Evolutionary conservation across 768 basidiomycete genomes (phyloP), one percentile per base, ranked within the genome.

Genomic region (Exsudoporus frostii): DNA sequence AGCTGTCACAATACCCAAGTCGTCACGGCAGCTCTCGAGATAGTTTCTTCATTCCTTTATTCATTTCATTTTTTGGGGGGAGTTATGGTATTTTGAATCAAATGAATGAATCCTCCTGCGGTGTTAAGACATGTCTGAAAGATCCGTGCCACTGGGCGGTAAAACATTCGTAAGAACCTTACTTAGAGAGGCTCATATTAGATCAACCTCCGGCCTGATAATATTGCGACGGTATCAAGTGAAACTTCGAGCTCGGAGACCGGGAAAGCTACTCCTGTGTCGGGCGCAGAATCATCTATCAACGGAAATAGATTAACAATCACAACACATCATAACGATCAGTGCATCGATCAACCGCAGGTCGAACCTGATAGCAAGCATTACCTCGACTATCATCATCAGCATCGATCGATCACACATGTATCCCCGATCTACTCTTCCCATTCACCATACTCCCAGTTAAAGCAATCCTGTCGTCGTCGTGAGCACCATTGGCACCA

Each of bases 391-490:
- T 30, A 36, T 37, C 32, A 34, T 47, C 17, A 37, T 20, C 19
- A 37, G 30, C 25, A 30, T 30, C 29, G 11, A 11, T 7, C 8
- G 22, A 39, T 36, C 22, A 47, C 17, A 48, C 27, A 13, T 10
- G 5, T 27, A 33, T 22, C 6, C 1, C 24, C 37, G 11, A 32
- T 46, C 55, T 56, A 60, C 15, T 54, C 10, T 11, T 58, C 57
- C 55, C 55, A 79, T 53, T 78, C 66, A 6, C 78, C 84, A 64
- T 74, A 88, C 52, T 88, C 83, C 88, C 88, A 89, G 58, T 74
- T 81, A 57, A 76, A 88, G 63, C 88, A 90, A 58, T 90, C 88
- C 86, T 88, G 43, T 19, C 17, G 48, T 45, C 32, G 17, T 20
- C 22, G 14, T 49, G 37, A 49, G 47, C 20, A 42, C 15, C 10